These are phyloP conservation scores for Phytomonas sp. DNA, from an alignment of 208 protist genomes.

Conservation along the genomic window DNA sequence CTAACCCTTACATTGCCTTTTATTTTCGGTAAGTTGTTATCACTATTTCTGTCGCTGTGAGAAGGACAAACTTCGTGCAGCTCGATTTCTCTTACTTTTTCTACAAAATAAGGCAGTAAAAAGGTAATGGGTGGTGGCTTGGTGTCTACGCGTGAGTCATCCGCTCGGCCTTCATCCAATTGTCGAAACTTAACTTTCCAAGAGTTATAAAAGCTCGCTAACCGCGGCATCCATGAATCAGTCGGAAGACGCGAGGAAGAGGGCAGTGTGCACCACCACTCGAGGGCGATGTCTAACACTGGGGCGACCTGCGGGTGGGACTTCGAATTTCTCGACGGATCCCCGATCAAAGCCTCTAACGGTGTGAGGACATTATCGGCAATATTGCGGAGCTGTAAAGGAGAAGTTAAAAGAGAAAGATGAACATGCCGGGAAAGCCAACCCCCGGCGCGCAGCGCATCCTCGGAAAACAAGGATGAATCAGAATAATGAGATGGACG, in stretches of 20 bases:
- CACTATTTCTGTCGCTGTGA: neutral
- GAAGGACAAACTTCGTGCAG: neutral
- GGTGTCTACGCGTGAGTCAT: neutral
- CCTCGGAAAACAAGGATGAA: neutral
- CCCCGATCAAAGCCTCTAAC: conserved; percentile 12
- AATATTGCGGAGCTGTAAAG: conserved; percentile 9
- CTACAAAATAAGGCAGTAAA: neutral
- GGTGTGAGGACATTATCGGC: conserved; percentile 10
- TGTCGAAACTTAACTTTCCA: neutral
- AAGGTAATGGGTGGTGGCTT: conserved; percentile 1
- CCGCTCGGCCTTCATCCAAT: neutral
- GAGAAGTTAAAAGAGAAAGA: conserved; percentile 15
- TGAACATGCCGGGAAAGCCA: conserved; percentile 22
- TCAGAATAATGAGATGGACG: neutral
- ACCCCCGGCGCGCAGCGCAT: conserved; percentile 9
- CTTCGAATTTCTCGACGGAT: conserved; percentile 10
- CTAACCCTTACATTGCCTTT: neutral
- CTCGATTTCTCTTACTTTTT: neutral
- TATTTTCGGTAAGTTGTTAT: neutral
- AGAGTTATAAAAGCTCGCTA: conserved; percentile 16
- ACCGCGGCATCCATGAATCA: conserved; percentile 28
- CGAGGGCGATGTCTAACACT: conserved; percentile 35
- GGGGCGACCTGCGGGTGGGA: conserved; percentile 30
- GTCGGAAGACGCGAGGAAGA: conserved; percentile 15
- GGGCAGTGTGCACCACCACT: conserved; percentile 51